Conservation (phyloP, 73 alveolate species). For the Paramecium octaurelia region DNA sequence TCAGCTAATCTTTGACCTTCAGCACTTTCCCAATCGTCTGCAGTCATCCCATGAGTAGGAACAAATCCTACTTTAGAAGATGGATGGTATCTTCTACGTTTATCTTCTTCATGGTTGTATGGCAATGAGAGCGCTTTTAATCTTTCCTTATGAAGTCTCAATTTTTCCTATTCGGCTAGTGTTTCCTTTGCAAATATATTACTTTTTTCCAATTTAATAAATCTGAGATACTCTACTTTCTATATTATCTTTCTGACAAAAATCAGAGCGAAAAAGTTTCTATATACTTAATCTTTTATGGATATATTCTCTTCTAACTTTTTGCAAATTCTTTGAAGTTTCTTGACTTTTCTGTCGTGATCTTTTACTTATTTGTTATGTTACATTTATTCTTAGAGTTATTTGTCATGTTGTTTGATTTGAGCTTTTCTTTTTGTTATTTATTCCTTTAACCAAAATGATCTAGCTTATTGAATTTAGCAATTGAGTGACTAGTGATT, state of each 20-base stretch:
- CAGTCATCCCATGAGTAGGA: neutral
- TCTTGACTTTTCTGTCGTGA: neutral
- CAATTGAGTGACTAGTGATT: neutral
- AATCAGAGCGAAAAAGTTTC: conserved; percentile 22
- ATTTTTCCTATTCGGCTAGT: neutral
- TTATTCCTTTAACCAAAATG: neutral
- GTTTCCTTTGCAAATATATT: neutral
- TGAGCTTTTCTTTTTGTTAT: neutral
- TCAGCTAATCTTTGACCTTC: neutral
- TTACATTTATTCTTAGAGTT: neutral
- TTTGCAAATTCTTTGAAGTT: conserved; percentile 16
- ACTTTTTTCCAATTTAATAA: neutral
- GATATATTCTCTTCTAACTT: conserved; percentile 43
- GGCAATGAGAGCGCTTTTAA: conserved; percentile 29
- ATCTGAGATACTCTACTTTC: conserved; percentile 12
- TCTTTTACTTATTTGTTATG: neutral
- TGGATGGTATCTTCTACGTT: conserved; percentile 19
- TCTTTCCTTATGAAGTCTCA: neutral
- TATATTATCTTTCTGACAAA: conserved; percentile 48
- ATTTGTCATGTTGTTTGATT: neutral
- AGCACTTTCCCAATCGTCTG: neutral
- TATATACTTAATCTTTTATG: conserved; percentile 30
- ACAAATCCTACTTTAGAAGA: neutral
- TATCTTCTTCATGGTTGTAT: conserved; percentile 22
- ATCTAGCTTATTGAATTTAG: neutral